A percentile compares a stretch with the other conserved stretches of the same genome.
phyloP scores from a whole-genome alignment of 2,329 filamentous ascomycete species.

The Trichoderma simmonsii region DNA sequence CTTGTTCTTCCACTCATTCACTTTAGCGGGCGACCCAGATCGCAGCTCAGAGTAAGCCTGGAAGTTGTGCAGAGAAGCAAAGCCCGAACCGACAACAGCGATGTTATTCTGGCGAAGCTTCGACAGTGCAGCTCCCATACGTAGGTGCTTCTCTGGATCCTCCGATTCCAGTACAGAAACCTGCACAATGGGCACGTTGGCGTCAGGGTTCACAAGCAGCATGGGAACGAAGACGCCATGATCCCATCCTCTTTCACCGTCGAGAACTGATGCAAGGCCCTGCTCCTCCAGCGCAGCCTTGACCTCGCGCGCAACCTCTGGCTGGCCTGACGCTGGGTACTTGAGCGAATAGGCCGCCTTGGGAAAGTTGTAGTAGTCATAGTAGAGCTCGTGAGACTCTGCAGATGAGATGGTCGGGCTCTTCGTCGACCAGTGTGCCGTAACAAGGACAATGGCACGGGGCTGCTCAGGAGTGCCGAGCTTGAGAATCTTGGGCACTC shows the following conservation, averaged over 20 bases:
- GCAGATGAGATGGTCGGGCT: constrained; percentile 51
- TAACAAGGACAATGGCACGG: constrained; percentile 54
- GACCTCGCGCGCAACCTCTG: constrained; percentile 50
- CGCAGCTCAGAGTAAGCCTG: constrained; percentile 42
- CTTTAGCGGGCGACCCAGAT: constrained; percentile 21
- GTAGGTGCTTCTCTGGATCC: constrained; percentile 46
- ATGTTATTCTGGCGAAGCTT: constrained; percentile 50
- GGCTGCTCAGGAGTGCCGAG: constrained; percentile 49
- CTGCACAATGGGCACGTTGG: constrained; percentile 54
- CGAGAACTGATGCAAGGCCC: constrained; percentile 43
- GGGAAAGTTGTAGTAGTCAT: constrained; percentile 61
- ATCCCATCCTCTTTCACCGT: constrained; percentile 50
- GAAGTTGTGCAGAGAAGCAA: constrained; percentile 57
- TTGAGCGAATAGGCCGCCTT: constrained; percentile 52
- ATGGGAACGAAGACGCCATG: constrained; percentile 60
- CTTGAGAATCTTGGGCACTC: constrained; percentile 54
- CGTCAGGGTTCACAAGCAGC: constrained; percentile 51
- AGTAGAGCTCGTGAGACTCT: constrained; percentile 46
- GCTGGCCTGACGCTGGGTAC: constrained; percentile 55
- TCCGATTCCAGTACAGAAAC: constrained; percentile 53
- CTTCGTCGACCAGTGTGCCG: constrained; percentile 54
- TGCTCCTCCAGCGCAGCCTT: constrained; percentile 42
- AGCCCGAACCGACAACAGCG: constrained; percentile 59
- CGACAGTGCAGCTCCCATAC: constrained; percentile 51
- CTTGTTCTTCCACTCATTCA: constrained; percentile 26